Evolutionary conservation across 2,329 filamentous ascomycete genomes (phyloP).

Genomic region (Cadophora sp.): DNA sequence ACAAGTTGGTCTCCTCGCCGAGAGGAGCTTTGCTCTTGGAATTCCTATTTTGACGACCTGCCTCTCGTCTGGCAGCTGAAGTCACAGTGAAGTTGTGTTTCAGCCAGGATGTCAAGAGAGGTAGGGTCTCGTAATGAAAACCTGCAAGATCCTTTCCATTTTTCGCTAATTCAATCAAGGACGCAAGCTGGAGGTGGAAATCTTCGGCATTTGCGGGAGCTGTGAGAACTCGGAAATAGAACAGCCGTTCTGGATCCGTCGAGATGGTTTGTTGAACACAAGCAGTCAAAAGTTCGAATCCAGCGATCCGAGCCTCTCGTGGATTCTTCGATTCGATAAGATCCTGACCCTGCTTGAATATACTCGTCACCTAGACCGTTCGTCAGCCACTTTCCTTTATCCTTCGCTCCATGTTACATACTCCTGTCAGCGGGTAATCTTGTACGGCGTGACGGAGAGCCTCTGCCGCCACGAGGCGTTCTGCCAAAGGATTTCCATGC

Average conservation of each 20-base stretch:
- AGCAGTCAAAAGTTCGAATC: conserved; percentile 70
- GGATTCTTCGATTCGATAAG: conserved; percentile 65
- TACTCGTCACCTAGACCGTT: conserved; percentile 44
- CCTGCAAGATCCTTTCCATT: conserved; percentile 67
- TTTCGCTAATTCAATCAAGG: conserved; percentile 66
- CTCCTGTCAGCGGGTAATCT: conserved; percentile 59
- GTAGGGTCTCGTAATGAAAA: conserved; percentile 71
- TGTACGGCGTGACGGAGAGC: conserved; percentile 62
- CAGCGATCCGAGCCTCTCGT: conserved; percentile 60
- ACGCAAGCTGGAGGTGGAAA: conserved; percentile 69
- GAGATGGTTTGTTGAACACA: conserved; percentile 68
- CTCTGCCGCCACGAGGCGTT: conserved; percentile 63
- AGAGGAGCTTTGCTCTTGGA: conserved; percentile 48
- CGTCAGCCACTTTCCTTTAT: conserved; percentile 17
- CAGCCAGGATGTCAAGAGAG: conserved; percentile 67
- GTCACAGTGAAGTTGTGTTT: conserved; percentile 60
- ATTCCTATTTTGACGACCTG: conserved; percentile 49
- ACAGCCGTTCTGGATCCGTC: conserved; percentile 70
- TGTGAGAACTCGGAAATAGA: conserved; percentile 69
- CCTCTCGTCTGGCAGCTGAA: conserved; percentile 58
- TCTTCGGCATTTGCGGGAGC: conserved; percentile 63
- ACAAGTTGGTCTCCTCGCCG: conserved; percentile 66
- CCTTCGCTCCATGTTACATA: conserved; percentile 28
- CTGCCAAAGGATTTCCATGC: conserved; percentile 54
- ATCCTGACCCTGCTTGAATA: conserved; percentile 72